Evolutionary conservation across 352 stramenopile species (phyloP).

Genomic region (Phytopythium chamaehyphon): DNA sequence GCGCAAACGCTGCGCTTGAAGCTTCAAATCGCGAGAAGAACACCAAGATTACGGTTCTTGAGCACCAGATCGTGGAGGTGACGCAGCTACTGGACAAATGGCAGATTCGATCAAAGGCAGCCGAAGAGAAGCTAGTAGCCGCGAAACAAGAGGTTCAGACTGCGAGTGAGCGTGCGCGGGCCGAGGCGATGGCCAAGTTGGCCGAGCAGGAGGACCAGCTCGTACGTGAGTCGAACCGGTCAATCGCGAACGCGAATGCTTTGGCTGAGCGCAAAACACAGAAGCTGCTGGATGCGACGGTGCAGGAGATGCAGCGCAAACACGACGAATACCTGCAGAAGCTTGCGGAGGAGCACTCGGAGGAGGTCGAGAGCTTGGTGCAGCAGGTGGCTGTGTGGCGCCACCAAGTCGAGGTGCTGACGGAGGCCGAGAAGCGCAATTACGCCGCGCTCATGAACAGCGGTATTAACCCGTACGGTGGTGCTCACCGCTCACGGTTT

Average conservation of each 20-base stretch:
- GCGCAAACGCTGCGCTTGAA: slow-evolving; percentile 18
- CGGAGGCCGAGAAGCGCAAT: slow-evolving; percentile 76
- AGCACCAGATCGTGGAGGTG: slow-evolving; percentile 31
- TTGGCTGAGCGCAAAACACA: slow-evolving; percentile 50
- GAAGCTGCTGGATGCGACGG: slow-evolving; percentile 45
- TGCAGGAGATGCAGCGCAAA: slow-evolving; percentile 46
- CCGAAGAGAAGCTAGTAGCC: slow-evolving; percentile 25
- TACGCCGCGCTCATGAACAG: slow-evolving; percentile 61
- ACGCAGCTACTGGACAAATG: slow-evolving; percentile 31
- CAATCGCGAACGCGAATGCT: slow-evolving; percentile 60
- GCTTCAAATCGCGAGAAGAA: slow-evolving; percentile 33
- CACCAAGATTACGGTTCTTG: slow-evolving; percentile 30
- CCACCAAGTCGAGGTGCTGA: slow-evolving; percentile 82
- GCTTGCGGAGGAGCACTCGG: slow-evolving; percentile 73
- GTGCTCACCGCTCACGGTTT: slow-evolving; percentile 51
- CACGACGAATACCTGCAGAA: slow-evolving; percentile 80
- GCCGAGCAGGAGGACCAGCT: slow-evolving; percentile 63
- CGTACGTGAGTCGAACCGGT: slow-evolving; percentile 74
- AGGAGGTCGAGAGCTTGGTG: slow-evolving; percentile 77
- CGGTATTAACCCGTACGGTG: slow-evolving; percentile 51
- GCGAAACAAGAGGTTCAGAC: slow-evolving; percentile 39
- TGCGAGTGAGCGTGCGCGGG: slow-evolving; percentile 42
- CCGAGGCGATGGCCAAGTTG: slow-evolving; percentile 37
- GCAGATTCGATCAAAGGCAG: slow-evolving; percentile 28
- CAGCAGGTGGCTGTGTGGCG: slow-evolving; percentile 82